A percentile compares a stretch with the other conserved stretches of the same genome.
Evolutionary conservation across 768 basidiomycete species (phyloP).

Genomic region (Rhizopogon vinicolor): DNA sequence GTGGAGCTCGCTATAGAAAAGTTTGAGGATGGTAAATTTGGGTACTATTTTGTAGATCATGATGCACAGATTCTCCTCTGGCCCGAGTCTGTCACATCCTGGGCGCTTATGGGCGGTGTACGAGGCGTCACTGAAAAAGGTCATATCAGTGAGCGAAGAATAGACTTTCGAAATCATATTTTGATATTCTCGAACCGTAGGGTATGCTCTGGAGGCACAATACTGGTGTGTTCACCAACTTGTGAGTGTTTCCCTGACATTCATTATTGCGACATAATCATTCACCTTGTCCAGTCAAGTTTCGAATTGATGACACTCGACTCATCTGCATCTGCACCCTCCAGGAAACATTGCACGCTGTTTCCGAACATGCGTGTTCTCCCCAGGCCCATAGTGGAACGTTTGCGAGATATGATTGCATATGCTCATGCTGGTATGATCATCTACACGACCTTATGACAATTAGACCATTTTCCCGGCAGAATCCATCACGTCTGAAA

Average conservation of each 20-base stretch:
- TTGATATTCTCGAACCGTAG: background rate
- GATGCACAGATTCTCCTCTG: constrained; percentile 38
- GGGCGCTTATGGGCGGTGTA: constrained; percentile 28
- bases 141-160: constrained; percentile 7
- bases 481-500: constrained; percentile 37
- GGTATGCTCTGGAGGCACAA: constrained; percentile 1
- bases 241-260: background rate
- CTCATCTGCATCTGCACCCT: background rate
- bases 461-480: background rate
- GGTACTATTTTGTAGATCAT: constrained; percentile 47
- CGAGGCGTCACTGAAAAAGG: constrained; percentile 10
- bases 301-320: background rate
- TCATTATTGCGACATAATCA: background rate
- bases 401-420: constrained; percentile 5
- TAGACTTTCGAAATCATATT: background rate
- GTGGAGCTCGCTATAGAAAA: background rate
- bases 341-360: constrained; percentile 22
- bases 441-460: background rate
- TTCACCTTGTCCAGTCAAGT: background rate
- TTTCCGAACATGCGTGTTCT: constrained; percentile 7
- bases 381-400: background rate
- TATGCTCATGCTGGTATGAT: constrained; percentile 6
- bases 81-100: constrained; percentile 32
- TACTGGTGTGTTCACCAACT: background rate
- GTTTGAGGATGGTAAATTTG: background rate